A percentile compares a stretch with the other conserved stretches of the same genome.
These are phyloP conservation scores for Xanthoparmelia taractica DNA, from an alignment of 495 filamentous ascomycete species.

Conservation along the genomic window DNA sequence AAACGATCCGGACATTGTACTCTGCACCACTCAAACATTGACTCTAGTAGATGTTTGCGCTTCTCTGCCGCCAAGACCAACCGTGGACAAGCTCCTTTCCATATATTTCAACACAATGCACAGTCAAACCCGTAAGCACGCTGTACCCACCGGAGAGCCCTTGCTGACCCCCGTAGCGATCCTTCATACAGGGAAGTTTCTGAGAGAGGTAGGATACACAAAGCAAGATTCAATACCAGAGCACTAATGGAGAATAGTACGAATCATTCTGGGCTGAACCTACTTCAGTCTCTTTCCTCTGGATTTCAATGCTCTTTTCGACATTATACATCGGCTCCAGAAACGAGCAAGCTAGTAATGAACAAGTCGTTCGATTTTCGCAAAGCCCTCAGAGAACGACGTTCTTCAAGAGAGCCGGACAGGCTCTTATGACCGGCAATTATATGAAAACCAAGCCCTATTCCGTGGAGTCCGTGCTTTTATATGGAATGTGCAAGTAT, in stretches of 20 bases:
- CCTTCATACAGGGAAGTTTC: slow-evolving; percentile 6
- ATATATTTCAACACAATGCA: slow-evolving; percentile 6
- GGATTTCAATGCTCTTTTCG: slow-evolving; percentile 44
- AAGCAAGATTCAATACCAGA: neutral
- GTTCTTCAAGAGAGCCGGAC: slow-evolving; percentile 14
- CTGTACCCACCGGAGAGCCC: rapidly evolving
- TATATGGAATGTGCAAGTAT: slow-evolving; percentile 43
- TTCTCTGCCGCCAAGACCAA: neutral
- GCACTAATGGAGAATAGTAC: slow-evolving; percentile 31
- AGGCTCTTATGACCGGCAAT: slow-evolving; percentile 37
- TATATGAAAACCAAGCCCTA: slow-evolving; percentile 40
- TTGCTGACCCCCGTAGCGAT: neutral
- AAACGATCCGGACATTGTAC: neutral
- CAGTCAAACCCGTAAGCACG: neutral
- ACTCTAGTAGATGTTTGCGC: neutral
- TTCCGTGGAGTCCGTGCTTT: slow-evolving; percentile 42
- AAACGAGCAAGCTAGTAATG: neutral
- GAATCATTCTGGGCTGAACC: slow-evolving; percentile 34
- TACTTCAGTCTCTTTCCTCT: slow-evolving; percentile 39
- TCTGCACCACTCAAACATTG: neutral
- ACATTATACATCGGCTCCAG: slow-evolving; percentile 30
- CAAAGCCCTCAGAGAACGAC: neutral
- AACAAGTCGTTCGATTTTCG: slow-evolving; percentile 29
- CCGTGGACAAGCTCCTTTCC: slow-evolving; percentile 3
- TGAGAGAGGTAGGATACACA: neutral